Percentiles rank a stretch among this genome's conserved stretches.
Conservation (phyloP, 768 basidiomycete species). For the Holtermanniella nyarrowii region DNA sequence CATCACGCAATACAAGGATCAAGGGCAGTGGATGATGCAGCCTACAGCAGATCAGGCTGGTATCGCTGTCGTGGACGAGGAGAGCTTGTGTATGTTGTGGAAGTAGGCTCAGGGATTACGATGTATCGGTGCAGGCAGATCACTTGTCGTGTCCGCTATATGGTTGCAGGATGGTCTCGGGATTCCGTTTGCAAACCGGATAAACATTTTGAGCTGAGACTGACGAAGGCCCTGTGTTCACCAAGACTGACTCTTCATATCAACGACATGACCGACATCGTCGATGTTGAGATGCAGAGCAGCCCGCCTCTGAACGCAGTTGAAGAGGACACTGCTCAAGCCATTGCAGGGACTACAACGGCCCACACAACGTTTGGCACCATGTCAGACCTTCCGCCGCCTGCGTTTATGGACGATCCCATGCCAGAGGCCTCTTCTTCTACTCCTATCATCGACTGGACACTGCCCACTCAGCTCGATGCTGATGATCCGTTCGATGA, state of each 20-base stretch:
- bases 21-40: constrained; percentile 38
- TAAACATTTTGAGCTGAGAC: too few species aligned
- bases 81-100: constrained; percentile 33
- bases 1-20: constrained; percentile 30
- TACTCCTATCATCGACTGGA: background rate
- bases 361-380: background rate
- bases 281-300: background rate
- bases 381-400: background rate
- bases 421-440: background rate
- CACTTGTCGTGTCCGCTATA: too few species aligned
- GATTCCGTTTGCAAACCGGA: too few species aligned
- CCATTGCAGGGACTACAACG: background rate
- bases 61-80: constrained; percentile 19
- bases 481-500: constrained; percentile 29
- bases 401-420: background rate
- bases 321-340: background rate
- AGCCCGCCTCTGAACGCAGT: background rate
- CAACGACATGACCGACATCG: too few species aligned
- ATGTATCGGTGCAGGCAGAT: too few species aligned
- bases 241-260: too few species aligned
- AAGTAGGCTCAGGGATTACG: too few species aligned
- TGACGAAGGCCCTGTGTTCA: too few species aligned
- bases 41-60: constrained; percentile 15
- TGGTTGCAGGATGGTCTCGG: too few species aligned
- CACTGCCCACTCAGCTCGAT: background rate